Evolutionary conservation across 768 basidiomycete species (phyloP).

Genomic region (Melanogaster broomeanus): DNA sequence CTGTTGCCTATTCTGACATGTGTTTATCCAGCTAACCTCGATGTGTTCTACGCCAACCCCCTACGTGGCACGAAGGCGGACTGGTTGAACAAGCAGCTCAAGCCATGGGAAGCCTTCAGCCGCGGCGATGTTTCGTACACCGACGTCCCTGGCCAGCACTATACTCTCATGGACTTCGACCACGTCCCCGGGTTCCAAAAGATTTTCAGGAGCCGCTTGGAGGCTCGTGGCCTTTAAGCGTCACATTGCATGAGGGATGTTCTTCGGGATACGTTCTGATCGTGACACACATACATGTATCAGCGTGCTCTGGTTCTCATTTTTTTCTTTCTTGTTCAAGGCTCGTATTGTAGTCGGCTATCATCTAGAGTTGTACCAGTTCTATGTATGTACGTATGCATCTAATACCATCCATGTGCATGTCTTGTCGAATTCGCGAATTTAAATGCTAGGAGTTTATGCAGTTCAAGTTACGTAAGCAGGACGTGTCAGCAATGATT

Average conservation of each 20-base stretch:
- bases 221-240: conserved; percentile 20
- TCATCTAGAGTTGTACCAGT: background rate
- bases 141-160: conserved; percentile 22
- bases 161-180: conserved; percentile 27
- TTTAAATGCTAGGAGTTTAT: no score
- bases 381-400: no score
- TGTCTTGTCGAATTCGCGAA: no score
- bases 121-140: conserved; percentile 13
- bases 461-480: background rate
- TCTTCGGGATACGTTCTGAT: no score
- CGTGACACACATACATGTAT: no score
- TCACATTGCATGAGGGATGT: no score
- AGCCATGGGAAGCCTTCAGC: conserved; percentile 18
- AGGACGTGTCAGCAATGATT: background rate
- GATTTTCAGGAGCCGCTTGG: conserved; percentile 23
- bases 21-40: conserved; percentile 4
- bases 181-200: conserved; percentile 27
- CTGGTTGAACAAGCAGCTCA: conserved; percentile 23
- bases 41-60: conserved; percentile 20
- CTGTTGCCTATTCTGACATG: background rate
- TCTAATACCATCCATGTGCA: no score
- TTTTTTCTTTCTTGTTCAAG: no score
- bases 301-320: background rate
- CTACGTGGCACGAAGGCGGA: conserved; percentile 17
- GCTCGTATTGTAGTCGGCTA: no score